Evolutionary conservation across 768 basidiomycete species (phyloP).

Genomic region (Rhodotorula diobovata): DNA sequence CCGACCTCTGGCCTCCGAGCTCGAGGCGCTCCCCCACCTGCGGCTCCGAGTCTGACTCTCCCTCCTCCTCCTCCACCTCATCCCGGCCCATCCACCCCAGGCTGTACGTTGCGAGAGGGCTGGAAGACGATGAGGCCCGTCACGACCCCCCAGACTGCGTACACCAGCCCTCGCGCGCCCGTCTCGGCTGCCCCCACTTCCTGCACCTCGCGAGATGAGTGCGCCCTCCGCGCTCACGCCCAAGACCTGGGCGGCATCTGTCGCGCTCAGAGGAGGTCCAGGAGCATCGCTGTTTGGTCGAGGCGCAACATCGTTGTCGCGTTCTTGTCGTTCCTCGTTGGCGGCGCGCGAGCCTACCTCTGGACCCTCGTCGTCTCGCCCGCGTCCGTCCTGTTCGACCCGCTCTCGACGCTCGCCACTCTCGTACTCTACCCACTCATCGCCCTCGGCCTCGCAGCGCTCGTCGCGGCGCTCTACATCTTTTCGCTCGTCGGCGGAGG

Average conservation of each 20-base stretch:
- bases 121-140: too few species aligned
- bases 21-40: too few species aligned
- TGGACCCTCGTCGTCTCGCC: conserved; percentile 22
- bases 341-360: neutral
- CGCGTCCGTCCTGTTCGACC: conserved; percentile 20
- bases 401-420: neutral
- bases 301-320: neutral
- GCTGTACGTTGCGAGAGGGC: too few species aligned
- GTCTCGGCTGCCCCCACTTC: too few species aligned
- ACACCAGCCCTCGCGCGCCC: too few species aligned
- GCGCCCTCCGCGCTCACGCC: neutral
- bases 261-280: neutral
- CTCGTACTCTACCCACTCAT: conserved; percentile 16
- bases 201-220: neutral
- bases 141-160: too few species aligned
- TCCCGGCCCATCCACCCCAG: too few species aligned
- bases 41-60: too few species aligned
- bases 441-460: neutral
- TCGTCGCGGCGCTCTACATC: neutral
- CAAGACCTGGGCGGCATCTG: neutral
- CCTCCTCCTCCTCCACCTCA: too few species aligned
- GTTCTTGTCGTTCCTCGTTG: conserved; percentile 1
- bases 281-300: neutral
- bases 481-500: conserved; percentile 3
- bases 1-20: too few species aligned